Base-by-base conservation (phyloP, 1,139 yeast species). In the Hansenula lynferdii region DNA sequence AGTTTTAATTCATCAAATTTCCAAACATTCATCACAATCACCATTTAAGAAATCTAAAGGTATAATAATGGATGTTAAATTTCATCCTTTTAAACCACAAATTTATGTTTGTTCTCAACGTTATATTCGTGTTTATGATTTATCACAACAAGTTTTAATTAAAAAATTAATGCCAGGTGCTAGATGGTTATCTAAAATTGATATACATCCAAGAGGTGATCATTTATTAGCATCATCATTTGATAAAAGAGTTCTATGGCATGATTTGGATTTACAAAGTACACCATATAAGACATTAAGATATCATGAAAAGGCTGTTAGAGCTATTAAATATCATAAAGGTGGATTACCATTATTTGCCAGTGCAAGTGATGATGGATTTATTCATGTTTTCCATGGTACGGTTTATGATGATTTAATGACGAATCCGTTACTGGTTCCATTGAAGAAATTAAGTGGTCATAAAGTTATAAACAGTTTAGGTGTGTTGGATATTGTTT, bases 201-300 rank as follows among this genome's bases (percentile, higher is more conserved):
- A 90, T 60, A 83, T 94, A 39, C 98, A 92, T 61, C 97, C 97
- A 43, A 75, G 94, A 51, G 99, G 99, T 45, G 98, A 92, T 62
- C 90, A 92, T 54, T 77, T 92, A 40, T 67, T 92, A 49, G 95
- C 96, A 14, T 86, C 94, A 6, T 89, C 97, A 9, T 92, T 80
- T 61, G 99, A 92, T 62, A 89, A 90, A 70, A 77, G 97, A 54
- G 95, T 92, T 11, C 75, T 90, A 51, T 92, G 98, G 98, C 97
- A 90, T 58, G 99, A 92, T 70, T 69, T 92, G 58, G 99, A 92
- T 60, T 72, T 94, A 50, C 74, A 89, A 35, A 70, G 77, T 40
- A 86, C 95, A 38, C 99, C 99, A 26, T 94, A 90, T 69, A 92
- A 94, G 70, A 92, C 96, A 0, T 70, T 92, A 56, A 75, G 98